Evolutionary conservation across 805 yeast species (phyloP), one percentile per base, ranked within the genome.

Genomic region (Yamadazyma takamatsuzukensis): DNA sequence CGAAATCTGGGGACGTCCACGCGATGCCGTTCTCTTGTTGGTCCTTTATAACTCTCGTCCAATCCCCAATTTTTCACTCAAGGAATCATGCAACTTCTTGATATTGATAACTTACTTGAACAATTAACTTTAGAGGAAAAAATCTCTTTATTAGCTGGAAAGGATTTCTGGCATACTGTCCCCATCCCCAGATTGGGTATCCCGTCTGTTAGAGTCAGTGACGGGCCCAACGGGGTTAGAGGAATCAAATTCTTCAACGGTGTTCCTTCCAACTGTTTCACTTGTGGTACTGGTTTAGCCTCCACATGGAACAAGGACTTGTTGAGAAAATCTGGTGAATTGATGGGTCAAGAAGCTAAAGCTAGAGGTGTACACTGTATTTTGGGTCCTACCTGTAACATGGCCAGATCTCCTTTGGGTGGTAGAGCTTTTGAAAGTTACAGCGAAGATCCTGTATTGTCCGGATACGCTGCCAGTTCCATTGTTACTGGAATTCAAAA

Each of bases 211-310:
- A 61, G 80, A 43, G 52, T 73, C 15, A 47, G 56, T 18, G 83
- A 78, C 49, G 83, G 83, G 13, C 83, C 83, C 29, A 78, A 78
- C 46, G 83, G 83, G 41, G 64, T 76, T 29, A 61, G 83, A 41
- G 83, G 83, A 16, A 74, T 78, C 14, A 64, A 57, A 26, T 74
- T 75, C 46, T 72, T 74, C 47, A 59, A 69, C 39, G 64, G 73
- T 24, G 59, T 64, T 15, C 77, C 78, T 6, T 64, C 80, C 26
- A 78, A 76, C 39, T 75, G 80, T 40, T 64, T 78, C 44, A 80
- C 83, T 5, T 70, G 74, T 47, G 83, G 82, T 18, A 74, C 83
- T 7, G 81, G 67, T 4, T 48, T 78, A 48, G 82, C 76, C 2
- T 54, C 82, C 3, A 71, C 81, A 15, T 77, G 71, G 54, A 68